Evolutionary conservation across 2,329 filamentous ascomycete genomes (phyloP).

Genomic region (Ilyonectria robusta): DNA sequence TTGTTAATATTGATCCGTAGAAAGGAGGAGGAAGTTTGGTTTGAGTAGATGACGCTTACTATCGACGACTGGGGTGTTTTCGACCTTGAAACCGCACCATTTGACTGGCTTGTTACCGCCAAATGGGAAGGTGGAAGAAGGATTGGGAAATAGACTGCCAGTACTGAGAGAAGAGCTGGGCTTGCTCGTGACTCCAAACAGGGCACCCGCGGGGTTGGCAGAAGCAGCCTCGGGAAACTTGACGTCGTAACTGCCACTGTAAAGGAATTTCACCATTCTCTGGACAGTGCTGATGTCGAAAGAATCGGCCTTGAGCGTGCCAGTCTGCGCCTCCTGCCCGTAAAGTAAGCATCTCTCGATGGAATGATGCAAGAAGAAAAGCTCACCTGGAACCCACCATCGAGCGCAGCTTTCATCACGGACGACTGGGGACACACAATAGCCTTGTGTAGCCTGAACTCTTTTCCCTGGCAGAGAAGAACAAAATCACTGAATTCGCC

Average conservation of each 20-base stretch:
- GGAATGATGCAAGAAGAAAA: not conserved
- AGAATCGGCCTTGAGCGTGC: conserved; percentile 23
- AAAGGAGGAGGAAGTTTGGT: too few relatives aligned
- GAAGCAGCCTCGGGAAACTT: not conserved
- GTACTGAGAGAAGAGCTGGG: too few relatives aligned
- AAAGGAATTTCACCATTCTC: conserved; percentile 41
- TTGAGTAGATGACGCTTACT: too few relatives aligned
- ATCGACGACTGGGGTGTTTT: too few relatives aligned
- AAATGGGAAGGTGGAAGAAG: too few relatives aligned
- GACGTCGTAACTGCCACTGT: conserved; percentile 38
- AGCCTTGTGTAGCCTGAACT: conserved; percentile 41
- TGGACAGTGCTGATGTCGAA: conserved; percentile 36
- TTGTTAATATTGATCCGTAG: too few relatives aligned
- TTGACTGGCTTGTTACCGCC: too few relatives aligned
- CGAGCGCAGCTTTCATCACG: conserved; percentile 31
- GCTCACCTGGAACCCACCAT: conserved; percentile 30
- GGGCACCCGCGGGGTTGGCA: too few relatives aligned
- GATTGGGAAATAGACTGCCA: too few relatives aligned
- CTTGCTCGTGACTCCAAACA: too few relatives aligned
- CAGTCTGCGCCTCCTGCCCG: conserved; percentile 31
- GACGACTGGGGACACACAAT: conserved; percentile 41
- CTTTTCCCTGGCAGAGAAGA: conserved; percentile 31
- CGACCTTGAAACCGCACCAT: too few relatives aligned
- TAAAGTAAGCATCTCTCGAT: not conserved
- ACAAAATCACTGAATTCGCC: conserved; percentile 41